These are phyloP conservation scores for Atkinsonella texensis DNA, from an alignment of 2,329 filamentous ascomycete species.

Conservation along the genomic window DNA sequence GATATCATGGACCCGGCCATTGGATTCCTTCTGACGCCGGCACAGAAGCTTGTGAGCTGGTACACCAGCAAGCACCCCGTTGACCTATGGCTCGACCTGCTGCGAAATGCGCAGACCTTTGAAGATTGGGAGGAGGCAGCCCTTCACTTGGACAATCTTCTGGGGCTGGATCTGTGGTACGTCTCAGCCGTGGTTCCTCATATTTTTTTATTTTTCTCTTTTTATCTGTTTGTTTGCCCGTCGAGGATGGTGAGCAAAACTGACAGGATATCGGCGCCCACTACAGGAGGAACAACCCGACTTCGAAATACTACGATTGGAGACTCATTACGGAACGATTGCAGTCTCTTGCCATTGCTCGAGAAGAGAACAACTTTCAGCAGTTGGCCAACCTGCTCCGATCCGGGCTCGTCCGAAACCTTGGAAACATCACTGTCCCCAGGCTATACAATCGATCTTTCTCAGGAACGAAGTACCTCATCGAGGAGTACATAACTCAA, in stretches of 20 bases:
- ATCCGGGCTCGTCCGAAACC: conserved; percentile 67
- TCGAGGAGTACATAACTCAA: conserved; percentile 81
- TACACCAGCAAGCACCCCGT: conserved; percentile 52
- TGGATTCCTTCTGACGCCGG: conserved; percentile 12
- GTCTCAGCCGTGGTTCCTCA: conserved; percentile 5
- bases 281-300: conserved; percentile 65
- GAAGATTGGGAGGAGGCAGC: conserved; percentile 85
- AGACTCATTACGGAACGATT: conserved; percentile 69
- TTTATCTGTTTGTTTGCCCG: too few species aligned
- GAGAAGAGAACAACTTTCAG: conserved; percentile 60
- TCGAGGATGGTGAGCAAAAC: background rate
- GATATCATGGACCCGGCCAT: conserved; percentile 8
- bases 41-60: conserved; percentile 57
- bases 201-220: background rate
- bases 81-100: conserved; percentile 51
- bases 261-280: background rate
- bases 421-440: conserved; percentile 80
- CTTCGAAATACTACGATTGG: conserved; percentile 76
- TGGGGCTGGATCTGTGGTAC: conserved; percentile 73
- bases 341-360: conserved; percentile 55
- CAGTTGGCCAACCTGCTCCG: conserved; percentile 68
- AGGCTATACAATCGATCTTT: conserved; percentile 77
- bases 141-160: conserved; percentile 65
- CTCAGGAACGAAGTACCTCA: conserved; percentile 77
- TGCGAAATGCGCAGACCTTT: conserved; percentile 57